phyloP scores from a whole-genome alignment of 2,329 filamentous ascomycete genomes.

The Colletotrichum siamense region DNA sequence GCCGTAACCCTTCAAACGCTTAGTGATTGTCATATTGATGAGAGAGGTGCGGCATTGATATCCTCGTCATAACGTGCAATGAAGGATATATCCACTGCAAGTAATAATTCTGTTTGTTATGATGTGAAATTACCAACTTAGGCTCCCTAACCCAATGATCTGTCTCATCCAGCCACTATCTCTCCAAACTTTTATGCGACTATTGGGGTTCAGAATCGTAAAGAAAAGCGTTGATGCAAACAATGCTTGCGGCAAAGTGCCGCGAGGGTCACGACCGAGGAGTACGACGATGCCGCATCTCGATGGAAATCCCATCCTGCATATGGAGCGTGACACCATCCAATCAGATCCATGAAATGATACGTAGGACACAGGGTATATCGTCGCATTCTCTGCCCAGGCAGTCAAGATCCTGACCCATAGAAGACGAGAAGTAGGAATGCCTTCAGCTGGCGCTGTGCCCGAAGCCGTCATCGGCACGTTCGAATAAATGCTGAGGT shows the following conservation, averaged over 20 bases:
- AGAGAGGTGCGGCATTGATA: background rate
- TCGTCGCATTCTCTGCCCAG: no score
- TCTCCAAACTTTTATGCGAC: background rate
- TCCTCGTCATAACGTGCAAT: background rate
- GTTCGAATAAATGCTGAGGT: background rate
- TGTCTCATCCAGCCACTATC: background rate
- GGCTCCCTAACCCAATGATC: background rate
- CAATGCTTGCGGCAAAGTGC: fast-evolving
- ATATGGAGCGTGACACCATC: no score
- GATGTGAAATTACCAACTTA: background rate
- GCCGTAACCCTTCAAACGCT: no score
- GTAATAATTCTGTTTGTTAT: background rate
- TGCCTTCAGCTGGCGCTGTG: no score
- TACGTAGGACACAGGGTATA: no score
- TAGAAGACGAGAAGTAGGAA: no score
- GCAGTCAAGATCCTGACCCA: no score
- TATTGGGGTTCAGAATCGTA: fast-evolving
- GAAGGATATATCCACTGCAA: fast-evolving
- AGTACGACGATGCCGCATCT: no score
- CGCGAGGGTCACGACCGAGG: no score
- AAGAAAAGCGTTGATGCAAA: background rate
- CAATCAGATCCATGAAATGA: no score
- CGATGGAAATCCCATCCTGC: no score
- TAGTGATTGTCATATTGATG: no score
- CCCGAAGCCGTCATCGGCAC: background rate